Conservation (phyloP, 2,329 filamentous ascomycete genomes). For the Fusarium stilboides region DNA sequence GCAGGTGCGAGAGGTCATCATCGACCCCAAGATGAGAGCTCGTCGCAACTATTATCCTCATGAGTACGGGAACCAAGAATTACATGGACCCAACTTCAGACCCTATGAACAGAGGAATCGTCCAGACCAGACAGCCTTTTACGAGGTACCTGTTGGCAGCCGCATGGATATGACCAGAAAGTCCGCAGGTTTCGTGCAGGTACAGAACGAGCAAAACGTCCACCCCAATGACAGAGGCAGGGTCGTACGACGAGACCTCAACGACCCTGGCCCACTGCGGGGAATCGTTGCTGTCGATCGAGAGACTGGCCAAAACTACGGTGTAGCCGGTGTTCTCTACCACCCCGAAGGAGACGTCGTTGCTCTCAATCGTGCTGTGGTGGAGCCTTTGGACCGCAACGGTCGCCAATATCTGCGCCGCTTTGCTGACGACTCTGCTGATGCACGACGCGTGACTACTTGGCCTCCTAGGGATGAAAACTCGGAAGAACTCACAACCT, state of each 20-base stretch:
- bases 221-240: slow-evolving; percentile 7
- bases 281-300: neutral
- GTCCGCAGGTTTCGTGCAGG: neutral
- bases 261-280: slow-evolving; percentile 9
- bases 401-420: slow-evolving; percentile 19
- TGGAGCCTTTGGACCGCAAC: slow-evolving; percentile 11
- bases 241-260: neutral
- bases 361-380: rapidly evolving
- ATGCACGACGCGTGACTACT: slow-evolving; percentile 4
- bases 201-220: neutral
- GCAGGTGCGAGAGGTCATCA: neutral
- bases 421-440: slow-evolving; percentile 10
- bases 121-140: rapidly evolving
- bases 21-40: neutral
- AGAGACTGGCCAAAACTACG: neutral
- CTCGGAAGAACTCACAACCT: neutral
- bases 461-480: slow-evolving; percentile 31
- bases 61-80: neutral
- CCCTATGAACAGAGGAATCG: neutral
- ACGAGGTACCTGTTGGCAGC: slow-evolving; percentile 3
- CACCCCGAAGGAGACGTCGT: neutral
- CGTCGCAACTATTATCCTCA: neutral
- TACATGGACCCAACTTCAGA: neutral
- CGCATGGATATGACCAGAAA: neutral
- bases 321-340: neutral